Conservation (phyloP, 2,329 filamentous ascomycete genomes). For the Cercospora beticola region DNA sequence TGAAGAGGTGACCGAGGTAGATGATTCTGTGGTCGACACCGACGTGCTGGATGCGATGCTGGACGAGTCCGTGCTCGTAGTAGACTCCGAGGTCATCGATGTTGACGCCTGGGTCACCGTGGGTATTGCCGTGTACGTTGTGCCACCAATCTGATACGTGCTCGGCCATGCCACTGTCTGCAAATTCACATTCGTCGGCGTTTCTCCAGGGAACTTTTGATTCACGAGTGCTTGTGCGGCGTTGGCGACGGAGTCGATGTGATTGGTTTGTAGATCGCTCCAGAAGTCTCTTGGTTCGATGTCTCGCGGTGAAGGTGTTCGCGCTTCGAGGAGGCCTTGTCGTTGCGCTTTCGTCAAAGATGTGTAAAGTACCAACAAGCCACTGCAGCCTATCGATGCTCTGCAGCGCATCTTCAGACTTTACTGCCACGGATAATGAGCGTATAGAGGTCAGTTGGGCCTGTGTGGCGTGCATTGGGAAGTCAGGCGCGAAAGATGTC, state of each 20-base stretch:
- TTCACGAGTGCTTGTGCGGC: constrained; percentile 5
- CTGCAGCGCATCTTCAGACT: background rate
- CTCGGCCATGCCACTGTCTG: constrained; percentile 12
- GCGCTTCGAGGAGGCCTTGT: background rate
- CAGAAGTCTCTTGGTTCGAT: background rate
- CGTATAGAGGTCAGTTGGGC: background rate
- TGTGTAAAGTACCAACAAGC: background rate
- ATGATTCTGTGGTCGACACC: background rate
- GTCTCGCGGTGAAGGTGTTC: background rate
- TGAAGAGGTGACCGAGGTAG: background rate
- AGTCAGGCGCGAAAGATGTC: background rate
- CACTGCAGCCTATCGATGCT: background rate
- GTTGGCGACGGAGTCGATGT: constrained; percentile 7
- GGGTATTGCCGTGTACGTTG: constrained; percentile 7
- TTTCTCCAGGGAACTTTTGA: constrained; percentile 1
- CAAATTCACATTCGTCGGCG: constrained; percentile 2
- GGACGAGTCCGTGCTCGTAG: background rate
- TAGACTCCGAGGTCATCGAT: background rate
- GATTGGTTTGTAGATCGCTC: background rate
- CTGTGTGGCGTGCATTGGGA: background rate
- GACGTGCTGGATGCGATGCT: background rate
- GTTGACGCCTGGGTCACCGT: background rate
- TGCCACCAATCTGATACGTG: constrained; percentile 4
- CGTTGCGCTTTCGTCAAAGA: background rate
- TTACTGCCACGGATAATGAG: constrained; percentile 1